phyloP scores from a whole-genome alignment of 345 rosid species.

The Gossypium stocksii region DNA sequence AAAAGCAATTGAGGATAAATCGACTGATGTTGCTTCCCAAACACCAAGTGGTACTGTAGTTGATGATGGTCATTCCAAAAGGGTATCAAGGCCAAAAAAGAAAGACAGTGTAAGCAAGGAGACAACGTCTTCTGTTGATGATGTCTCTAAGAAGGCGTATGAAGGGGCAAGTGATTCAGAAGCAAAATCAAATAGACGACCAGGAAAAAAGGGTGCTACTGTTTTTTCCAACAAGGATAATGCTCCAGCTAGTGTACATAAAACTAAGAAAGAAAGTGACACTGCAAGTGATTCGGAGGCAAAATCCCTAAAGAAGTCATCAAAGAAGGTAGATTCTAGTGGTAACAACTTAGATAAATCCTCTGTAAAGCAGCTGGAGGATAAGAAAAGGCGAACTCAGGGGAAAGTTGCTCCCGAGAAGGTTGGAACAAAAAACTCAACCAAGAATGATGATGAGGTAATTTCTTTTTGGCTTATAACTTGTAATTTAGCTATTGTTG shows the following conservation, averaged over 20 bases:
- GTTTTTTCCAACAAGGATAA: slow-evolving; percentile 38
- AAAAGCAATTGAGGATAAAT: slow-evolving; percentile 35
- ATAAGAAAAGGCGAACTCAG: slow-evolving; percentile 46
- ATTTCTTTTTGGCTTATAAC: slow-evolving; percentile 1
- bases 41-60: slow-evolving; percentile 34
- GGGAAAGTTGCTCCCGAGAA: slow-evolving; percentile 45
- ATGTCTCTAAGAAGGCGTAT: slow-evolving; percentile 37
- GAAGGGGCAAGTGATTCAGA: slow-evolving; percentile 53
- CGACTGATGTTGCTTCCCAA: slow-evolving; percentile 32
- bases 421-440: slow-evolving; percentile 34
- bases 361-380: slow-evolving; percentile 38
- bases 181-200: slow-evolving; percentile 36
- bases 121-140: slow-evolving; percentile 33
- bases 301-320: slow-evolving; percentile 38
- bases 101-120: slow-evolving; percentile 43
- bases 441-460: slow-evolving; percentile 55
- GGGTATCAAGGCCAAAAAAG: slow-evolving; percentile 45
- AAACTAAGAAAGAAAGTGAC: slow-evolving; percentile 39
- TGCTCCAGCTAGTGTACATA: slow-evolving; percentile 23
- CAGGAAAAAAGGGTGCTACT: slow-evolving; percentile 39
- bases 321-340: slow-evolving; percentile 46
- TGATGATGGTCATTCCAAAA: slow-evolving; percentile 41
- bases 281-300: slow-evolving; percentile 39
- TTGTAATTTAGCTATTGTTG: slow-evolving; percentile 9
- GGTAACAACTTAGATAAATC: slow-evolving; percentile 45